phyloP scores from a whole-genome alignment of 306 rosid genomes.

The Vicia sativa region DNA sequence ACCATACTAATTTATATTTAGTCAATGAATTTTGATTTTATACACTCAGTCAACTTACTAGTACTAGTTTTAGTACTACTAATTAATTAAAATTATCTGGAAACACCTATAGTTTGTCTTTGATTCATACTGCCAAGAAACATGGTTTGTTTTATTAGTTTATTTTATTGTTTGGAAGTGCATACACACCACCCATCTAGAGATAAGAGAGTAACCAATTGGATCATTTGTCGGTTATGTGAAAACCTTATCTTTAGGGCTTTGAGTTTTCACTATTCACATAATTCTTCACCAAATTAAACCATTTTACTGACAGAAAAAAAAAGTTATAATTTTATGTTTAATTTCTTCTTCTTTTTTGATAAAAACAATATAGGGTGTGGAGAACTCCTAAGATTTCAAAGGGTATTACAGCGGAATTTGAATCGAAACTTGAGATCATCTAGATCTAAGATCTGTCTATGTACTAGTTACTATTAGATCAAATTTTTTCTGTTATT shows the following conservation, averaged over 20 bases:
- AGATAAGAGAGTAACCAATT: conserved; percentile 16
- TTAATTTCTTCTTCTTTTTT: too few relatives aligned
- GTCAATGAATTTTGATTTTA: conserved; percentile 22
- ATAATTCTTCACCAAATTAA: background rate
- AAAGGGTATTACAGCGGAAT: too few relatives aligned
- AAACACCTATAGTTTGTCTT: conserved; percentile 32
- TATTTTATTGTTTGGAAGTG: conserved; percentile 10
- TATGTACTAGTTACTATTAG: background rate
- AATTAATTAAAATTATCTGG: conserved; percentile 21
- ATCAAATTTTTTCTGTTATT: too few relatives aligned
- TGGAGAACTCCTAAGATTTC: too few relatives aligned
- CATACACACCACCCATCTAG: conserved; percentile 3
- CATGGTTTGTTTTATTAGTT: background rate
- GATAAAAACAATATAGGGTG: too few relatives aligned
- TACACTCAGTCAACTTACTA: background rate
- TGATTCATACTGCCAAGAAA: conserved; percentile 12
- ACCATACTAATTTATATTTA: background rate
- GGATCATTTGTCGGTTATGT: background rate
- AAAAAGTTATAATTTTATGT: too few relatives aligned
- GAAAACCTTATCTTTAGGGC: conserved; percentile 28
- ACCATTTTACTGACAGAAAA: background rate
- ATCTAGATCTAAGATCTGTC: too few relatives aligned
- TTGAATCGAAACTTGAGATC: too few relatives aligned
- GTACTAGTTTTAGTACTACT: background rate
- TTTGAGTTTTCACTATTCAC: conserved; percentile 10